Conservation (phyloP, 305 asterid species). For the Rubia peregrina region DNA sequence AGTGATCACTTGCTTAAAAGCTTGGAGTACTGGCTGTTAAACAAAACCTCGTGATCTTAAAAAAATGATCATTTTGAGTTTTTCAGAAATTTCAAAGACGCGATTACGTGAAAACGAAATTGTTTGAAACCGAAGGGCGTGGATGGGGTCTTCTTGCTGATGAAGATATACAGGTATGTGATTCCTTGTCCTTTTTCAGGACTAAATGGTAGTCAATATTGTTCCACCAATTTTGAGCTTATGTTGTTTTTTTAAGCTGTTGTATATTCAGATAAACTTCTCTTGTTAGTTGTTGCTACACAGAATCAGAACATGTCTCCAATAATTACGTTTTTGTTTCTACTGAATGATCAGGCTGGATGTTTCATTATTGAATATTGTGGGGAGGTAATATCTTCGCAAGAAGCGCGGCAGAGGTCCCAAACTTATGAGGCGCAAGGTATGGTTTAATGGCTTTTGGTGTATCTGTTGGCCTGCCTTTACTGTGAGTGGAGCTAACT, state of each 20-base stretch:
- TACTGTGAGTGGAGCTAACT: not conserved
- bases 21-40: not conserved
- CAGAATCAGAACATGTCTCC: not conserved
- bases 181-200: constrained; percentile 15
- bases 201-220: not conserved
- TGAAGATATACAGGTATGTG: constrained; percentile 55
- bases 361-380: constrained; percentile 81
- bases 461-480: constrained; percentile 8
- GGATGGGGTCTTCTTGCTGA: constrained; percentile 93
- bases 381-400: constrained; percentile 83
- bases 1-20: not conserved
- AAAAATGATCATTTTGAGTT: constrained; percentile 17
- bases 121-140: constrained; percentile 80
- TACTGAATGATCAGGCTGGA: constrained; percentile 55
- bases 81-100: constrained; percentile 77
- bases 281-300: not conserved
- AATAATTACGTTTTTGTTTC: constrained; percentile 4
- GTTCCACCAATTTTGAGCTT: not conserved
- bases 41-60: not conserved
- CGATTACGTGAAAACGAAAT: constrained; percentile 61
- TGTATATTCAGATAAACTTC: not conserved
- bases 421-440: constrained; percentile 72
- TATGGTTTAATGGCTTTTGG: constrained; percentile 25
- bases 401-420: constrained; percentile 60
- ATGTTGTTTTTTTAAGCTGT: not conserved